A percentile compares a stretch with the other conserved stretches of the same genome.
phyloP scores from a whole-genome alignment of 495 filamentous ascomycete genomes.

The Aspergillus heteromorphus region DNA sequence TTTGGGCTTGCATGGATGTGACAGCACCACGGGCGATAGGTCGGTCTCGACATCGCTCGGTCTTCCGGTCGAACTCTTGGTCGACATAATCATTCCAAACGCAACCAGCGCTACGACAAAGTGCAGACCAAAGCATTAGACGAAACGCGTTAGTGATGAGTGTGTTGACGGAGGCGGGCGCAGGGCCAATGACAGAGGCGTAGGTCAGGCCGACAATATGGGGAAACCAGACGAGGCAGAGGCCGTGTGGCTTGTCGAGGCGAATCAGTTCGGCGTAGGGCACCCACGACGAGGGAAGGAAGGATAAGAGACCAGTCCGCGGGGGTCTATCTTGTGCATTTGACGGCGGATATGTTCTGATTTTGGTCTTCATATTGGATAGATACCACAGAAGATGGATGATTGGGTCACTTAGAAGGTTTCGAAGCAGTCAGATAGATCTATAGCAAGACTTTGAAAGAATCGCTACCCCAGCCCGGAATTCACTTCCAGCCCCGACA shows the following conservation, averaged over 20 bases:
- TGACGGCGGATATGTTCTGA: neutral
- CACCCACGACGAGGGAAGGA: constrained; percentile 63
- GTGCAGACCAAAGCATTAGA: constrained; percentile 8
- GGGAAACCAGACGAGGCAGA: constrained; percentile 26
- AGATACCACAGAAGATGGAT: neutral
- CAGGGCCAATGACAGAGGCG: constrained; percentile 15
- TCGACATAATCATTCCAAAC: constrained; percentile 46
- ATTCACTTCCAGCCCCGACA: too few species aligned
- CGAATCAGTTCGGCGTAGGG: constrained; percentile 42
- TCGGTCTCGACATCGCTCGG: constrained; percentile 30
- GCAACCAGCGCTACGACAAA: constrained; percentile 30
- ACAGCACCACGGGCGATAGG: constrained; percentile 46
- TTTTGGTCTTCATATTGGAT: neutral
- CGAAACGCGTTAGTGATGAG: neutral
- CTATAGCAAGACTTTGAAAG: too few species aligned
- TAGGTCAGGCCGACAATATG: constrained; percentile 26
- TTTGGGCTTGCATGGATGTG: constrained; percentile 20
- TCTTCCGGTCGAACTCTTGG: constrained; percentile 34
- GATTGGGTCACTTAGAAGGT: neutral
- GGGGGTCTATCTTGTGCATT: neutral
- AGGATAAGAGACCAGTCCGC: constrained; percentile 47
- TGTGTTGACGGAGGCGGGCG: neutral
- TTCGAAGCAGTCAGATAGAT: too few species aligned
- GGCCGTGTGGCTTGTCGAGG: constrained; percentile 30
- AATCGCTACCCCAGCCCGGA: too few species aligned